Conservation (phyloP, 179 eudicot genomes). For the Carnegiea gigantea region DNA sequence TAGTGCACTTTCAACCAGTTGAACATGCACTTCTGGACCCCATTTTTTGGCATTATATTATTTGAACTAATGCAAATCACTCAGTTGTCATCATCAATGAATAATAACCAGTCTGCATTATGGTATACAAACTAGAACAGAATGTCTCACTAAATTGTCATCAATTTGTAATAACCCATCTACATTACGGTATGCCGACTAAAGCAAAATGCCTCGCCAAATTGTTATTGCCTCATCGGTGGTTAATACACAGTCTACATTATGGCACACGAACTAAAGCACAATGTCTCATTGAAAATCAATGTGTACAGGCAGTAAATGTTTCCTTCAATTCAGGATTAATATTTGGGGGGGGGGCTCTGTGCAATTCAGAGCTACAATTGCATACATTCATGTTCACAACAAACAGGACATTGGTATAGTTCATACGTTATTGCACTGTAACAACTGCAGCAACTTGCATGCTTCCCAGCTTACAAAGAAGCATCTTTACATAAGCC, state of each 20-base stretch:
- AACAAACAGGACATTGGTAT: neutral
- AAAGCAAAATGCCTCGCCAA: no score
- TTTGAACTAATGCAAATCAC: neutral
- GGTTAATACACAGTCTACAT: no score
- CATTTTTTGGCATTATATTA: neutral
- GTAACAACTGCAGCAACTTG: neutral
- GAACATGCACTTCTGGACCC: neutral
- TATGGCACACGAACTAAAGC: neutral
- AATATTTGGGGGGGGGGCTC: neutral
- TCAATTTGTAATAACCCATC: neutral
- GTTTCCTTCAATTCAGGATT: neutral
- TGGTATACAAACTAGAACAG: neutral
- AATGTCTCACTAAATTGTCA: neutral
- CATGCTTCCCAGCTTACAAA: slow-evolving; percentile 6
- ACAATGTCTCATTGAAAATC: no score
- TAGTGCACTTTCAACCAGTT: neutral
- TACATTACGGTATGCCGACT: neutral
- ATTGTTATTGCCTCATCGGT: no score
- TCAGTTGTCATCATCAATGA: neutral
- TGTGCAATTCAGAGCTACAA: neutral
- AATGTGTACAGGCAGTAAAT: no score
- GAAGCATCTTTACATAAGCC: slow-evolving; percentile 6
- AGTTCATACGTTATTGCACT: neutral
- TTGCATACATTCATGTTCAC: neutral
- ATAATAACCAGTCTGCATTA: neutral